Conservation (phyloP, 2,329 filamentous ascomycete genomes). For the Stagonosporopsis rhizophila region DNA sequence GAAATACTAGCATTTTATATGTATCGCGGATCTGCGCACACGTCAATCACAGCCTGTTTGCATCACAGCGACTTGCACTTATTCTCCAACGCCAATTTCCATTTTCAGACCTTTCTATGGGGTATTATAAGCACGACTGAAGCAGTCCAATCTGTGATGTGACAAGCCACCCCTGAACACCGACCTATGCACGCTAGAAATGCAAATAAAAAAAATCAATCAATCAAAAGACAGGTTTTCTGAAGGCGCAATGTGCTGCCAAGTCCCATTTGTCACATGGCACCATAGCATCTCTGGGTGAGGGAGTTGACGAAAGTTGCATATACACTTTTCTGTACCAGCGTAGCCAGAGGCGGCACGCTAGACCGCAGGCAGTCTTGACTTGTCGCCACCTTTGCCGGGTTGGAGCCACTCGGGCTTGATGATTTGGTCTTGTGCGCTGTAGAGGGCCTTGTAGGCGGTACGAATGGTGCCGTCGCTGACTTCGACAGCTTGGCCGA, state of each 20-base stretch:
- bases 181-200: slow-evolving; percentile 17
- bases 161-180: slow-evolving; percentile 1
- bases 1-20: no score
- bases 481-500: slow-evolving; percentile 82
- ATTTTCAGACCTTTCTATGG: slow-evolving; percentile 18
- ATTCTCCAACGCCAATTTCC: slow-evolving; percentile 13
- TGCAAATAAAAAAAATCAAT: not conserved
- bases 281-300: not conserved
- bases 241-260: not conserved
- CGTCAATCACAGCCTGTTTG: not conserved
- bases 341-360: no score
- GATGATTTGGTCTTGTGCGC: slow-evolving; percentile 75
- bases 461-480: slow-evolving; percentile 97
- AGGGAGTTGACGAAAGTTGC: not conserved
- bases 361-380: slow-evolving; percentile 46
- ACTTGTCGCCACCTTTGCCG: slow-evolving; percentile 71
- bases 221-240: not conserved
- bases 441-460: slow-evolving; percentile 88
- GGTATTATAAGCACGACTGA: slow-evolving; percentile 20
- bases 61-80: not conserved
- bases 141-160: slow-evolving; percentile 6
- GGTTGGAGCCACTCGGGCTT: slow-evolving; percentile 73
- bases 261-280: not conserved
- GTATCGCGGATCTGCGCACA: no score
- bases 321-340: not conserved